Evolutionary conservation across 2,329 filamentous ascomycete species (phyloP).

Genomic region (Mycogone perniciosa): DNA sequence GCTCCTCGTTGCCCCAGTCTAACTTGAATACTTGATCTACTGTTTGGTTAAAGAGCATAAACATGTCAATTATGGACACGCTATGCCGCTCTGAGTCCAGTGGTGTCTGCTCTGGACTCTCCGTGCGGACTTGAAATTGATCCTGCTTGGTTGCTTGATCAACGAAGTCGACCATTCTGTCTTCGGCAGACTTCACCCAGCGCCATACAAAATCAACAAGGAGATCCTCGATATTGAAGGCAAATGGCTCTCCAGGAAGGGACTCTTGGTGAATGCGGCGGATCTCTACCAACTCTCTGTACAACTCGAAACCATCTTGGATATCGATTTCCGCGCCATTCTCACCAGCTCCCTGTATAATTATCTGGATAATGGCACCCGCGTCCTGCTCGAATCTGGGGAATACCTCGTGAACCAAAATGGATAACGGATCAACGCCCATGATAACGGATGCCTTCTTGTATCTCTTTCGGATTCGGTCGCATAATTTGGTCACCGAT

Average conservation of each 20-base stretch:
- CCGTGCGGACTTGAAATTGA: slow-evolving; percentile 67
- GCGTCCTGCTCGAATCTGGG: slow-evolving; percentile 89
- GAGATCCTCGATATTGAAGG: slow-evolving; percentile 79
- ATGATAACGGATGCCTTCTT: slow-evolving; percentile 81
- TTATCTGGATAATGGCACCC: slow-evolving; percentile 73
- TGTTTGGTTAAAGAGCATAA: slow-evolving; percentile 87
- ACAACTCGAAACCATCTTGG: slow-evolving; percentile 90
- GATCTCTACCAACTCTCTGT: slow-evolving; percentile 80
- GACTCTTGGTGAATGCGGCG: slow-evolving; percentile 72
- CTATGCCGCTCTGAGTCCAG: slow-evolving; percentile 84
- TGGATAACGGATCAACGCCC: slow-evolving; percentile 59
- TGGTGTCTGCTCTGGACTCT: slow-evolving; percentile 55
- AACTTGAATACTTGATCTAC: slow-evolving; percentile 80
- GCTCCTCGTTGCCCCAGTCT: slow-evolving; percentile 88
- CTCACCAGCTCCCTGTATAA: slow-evolving; percentile 66
- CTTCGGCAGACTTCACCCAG: slow-evolving; percentile 80
- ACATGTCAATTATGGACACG: slow-evolving; percentile 87
- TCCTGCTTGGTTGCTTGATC: slow-evolving; percentile 90
- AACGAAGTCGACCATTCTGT: slow-evolving; percentile 74
- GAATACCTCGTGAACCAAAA: slow-evolving; percentile 76
- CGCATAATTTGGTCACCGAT: slow-evolving; percentile 74
- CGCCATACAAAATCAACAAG: slow-evolving; percentile 93
- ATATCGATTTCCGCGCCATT: slow-evolving; percentile 72
- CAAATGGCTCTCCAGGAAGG: slow-evolving; percentile 68
- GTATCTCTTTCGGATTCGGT: slow-evolving; percentile 89